Conservation (phyloP, 176 grass and related monocot species). For the sorghum (Sorghum bicolor) region Sorghum_bicolor_NCBIv3 NC_012876.2:53025001-53025500, state of each 20-base stretch:
- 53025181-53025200: neutral
- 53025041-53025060: neutral
- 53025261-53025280: neutral
- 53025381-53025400: neutral
- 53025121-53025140: neutral
- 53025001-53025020: too few relatives aligned
- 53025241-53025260: neutral
- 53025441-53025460: neutral
- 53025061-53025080: neutral
- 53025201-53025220: neutral
- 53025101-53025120: neutral
- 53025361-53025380: neutral
- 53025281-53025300: neutral
- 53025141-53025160: too few relatives aligned
- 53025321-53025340: neutral
- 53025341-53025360: rapidly evolving
- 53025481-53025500: neutral
- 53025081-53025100: neutral
- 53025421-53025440: neutral
- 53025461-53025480: neutral
- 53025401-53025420: neutral
- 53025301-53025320: neutral
- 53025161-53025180: neutral
- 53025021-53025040: neutral
- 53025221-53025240: neutral